Evolutionary conservation across 2,329 filamentous ascomycete genomes (phyloP).

Genomic region (Talaromyces atroroseus): DNA sequence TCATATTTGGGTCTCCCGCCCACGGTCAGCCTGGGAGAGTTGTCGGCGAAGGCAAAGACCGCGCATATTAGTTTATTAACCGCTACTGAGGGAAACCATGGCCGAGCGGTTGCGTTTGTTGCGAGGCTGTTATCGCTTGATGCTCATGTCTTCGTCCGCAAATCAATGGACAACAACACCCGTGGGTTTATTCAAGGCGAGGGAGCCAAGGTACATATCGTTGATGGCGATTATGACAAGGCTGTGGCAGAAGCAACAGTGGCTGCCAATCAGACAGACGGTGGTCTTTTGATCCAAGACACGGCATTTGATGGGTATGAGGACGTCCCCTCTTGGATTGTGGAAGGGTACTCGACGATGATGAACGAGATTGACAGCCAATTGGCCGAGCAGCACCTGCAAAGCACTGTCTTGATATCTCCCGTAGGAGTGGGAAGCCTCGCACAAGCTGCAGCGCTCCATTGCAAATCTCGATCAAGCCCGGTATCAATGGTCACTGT

Average conservation of each 20-base stretch:
- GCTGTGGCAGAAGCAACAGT: constrained; percentile 47
- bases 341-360: constrained; percentile 72
- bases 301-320: constrained; percentile 62
- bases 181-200: constrained; percentile 54
- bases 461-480: constrained; percentile 51
- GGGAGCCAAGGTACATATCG: constrained; percentile 54
- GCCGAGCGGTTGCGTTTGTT: constrained; percentile 66
- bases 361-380: constrained; percentile 63
- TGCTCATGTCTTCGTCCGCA: too few species aligned
- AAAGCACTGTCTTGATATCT: constrained; percentile 47
- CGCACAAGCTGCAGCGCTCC: constrained; percentile 61
- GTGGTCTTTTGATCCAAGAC: constrained; percentile 60
- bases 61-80: constrained; percentile 48
- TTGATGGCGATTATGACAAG: constrained; percentile 59
- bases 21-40: constrained; percentile 38
- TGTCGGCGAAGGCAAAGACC: constrained; percentile 12
- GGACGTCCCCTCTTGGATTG: constrained; percentile 65
- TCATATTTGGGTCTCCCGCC: constrained; percentile 41
- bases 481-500: constrained; percentile 55
- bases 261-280: constrained; percentile 24
- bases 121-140: too few species aligned
- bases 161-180: too few species aligned
- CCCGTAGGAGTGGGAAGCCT: constrained; percentile 70
- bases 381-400: constrained; percentile 31
- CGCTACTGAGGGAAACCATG: constrained; percentile 72